These are phyloP conservation scores for Dacryopinax spathularia DNA, from an alignment of 768 basidiomycete genomes.

Conservation along the genomic window DNA sequence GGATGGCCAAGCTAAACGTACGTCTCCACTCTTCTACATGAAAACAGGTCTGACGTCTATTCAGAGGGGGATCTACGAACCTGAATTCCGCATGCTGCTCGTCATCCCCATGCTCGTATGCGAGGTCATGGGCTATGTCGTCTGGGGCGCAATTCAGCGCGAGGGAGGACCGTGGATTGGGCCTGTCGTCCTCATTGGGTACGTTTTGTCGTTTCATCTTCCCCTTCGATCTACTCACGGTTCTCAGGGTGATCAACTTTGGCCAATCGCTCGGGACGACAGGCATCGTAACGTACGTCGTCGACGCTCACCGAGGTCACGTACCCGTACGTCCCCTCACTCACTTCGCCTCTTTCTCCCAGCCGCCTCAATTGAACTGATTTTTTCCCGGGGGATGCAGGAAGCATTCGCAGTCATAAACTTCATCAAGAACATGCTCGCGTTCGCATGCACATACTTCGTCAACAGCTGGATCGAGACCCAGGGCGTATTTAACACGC, in stretches of 20 bases:
- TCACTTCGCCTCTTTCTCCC: not conserved
- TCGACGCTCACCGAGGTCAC: conserved; percentile 14
- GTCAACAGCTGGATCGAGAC: not conserved
- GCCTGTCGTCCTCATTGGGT: conserved; percentile 14
- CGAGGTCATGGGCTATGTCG: conserved; percentile 17
- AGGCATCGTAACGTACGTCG: conserved; percentile 13
- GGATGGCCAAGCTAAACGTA: conserved; percentile 9
- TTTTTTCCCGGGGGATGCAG: not conserved
- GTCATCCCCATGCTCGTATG: conserved; percentile 20
- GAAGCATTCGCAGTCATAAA: not conserved
- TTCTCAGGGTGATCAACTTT: conserved; percentile 13
- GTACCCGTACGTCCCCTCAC: not conserved
- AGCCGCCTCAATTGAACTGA: not conserved
- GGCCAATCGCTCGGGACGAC: conserved; percentile 15
- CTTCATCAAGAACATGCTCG: not conserved
- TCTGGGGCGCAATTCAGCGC: conserved; percentile 7
- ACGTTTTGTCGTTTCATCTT: not conserved
- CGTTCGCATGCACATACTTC: not conserved
- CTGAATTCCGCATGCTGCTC: conserved; percentile 19
- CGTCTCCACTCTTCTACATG: conserved; percentile 8
- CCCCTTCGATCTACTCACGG: not conserved
- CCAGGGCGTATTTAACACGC: not conserved
- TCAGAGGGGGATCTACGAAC: conserved; percentile 8
- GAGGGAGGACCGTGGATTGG: conserved; percentile 7
- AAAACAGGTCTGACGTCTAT: not conserved